Conservation (phyloP, 208 protist species). For the Phytomonas sp. region DNA sequence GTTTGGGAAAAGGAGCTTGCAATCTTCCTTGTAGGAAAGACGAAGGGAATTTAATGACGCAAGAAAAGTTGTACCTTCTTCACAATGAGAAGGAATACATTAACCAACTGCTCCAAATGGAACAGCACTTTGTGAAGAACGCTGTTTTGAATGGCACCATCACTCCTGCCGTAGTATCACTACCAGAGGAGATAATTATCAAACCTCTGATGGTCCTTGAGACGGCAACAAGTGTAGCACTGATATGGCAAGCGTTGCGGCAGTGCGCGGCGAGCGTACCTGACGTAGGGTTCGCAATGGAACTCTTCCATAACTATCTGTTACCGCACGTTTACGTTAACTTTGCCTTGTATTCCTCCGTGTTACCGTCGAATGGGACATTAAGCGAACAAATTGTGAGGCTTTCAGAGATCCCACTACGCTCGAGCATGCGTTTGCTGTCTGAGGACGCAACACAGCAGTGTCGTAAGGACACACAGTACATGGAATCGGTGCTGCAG, state of each 20-base stretch:
- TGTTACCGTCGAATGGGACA: constrained; percentile 39
- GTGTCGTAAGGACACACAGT: constrained; percentile 26
- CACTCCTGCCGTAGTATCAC: constrained; percentile 31
- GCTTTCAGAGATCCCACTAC: constrained; percentile 45
- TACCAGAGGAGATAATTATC: constrained; percentile 49
- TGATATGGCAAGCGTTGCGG: constrained; percentile 71
- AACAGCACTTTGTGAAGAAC: not conserved
- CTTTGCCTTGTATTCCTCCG: constrained; percentile 24
- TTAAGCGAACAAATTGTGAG: constrained; percentile 71
- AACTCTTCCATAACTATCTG: constrained; percentile 54
- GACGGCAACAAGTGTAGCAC: constrained; percentile 40
- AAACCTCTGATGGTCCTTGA: constrained; percentile 50
- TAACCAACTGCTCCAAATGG: not conserved
- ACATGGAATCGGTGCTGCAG: constrained; percentile 57
- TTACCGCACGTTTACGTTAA: constrained; percentile 74
- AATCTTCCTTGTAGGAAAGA: not conserved
- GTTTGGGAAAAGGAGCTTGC: not conserved
- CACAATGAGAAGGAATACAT: not conserved
- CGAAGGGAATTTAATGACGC: not conserved
- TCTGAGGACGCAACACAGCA: constrained; percentile 16
- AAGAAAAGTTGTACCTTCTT: not conserved
- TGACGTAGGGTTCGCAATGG: constrained; percentile 45
- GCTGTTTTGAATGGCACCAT: constrained; percentile 1
- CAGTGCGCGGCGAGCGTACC: constrained; percentile 41
- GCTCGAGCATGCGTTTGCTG: constrained; percentile 11